Evolutionary conservation across 805 yeast species (phyloP), one percentile per base, ranked within the genome.

Genomic region (Priceomyces medius): DNA sequence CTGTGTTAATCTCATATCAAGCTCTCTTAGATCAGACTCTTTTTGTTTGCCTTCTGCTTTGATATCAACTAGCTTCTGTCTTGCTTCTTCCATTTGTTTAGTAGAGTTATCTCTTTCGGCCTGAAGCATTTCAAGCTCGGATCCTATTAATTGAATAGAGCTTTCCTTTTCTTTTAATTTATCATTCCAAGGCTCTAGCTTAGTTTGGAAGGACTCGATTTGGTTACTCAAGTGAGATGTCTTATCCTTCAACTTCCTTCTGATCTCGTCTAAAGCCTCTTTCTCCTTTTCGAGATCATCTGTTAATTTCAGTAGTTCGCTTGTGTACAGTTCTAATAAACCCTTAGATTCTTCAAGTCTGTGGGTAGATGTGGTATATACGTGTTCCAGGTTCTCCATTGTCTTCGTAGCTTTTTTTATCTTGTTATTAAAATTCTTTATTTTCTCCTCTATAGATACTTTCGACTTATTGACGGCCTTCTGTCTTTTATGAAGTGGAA

Each of bases 171-270:
- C 74, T 44, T 77, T 81, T 21, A 89, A 64, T 47, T 80, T 75
- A 20, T 76, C 82, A 44, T 79, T 80, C 90, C 95, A 88, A 0
- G 98, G 99, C 49, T 86, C 90, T 5, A 88, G 64, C 45, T 83
- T 72, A 6, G 70, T 73, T 56, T 87, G 90, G 29, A 81, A 63
- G 10, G 55, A 51, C 49, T 79, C 85, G 38, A 90, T 84, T 53
- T 85, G 76, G 7, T 72, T 74, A 1, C 90, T 78, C 41, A 84
- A 73, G 2, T 66, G 80, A 8, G 80, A 73, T 0, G 98, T 91
- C 56, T 88, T 87, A 35, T 79, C 83, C 7, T 88, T 80, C 35
- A 93, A 71, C 20, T 78, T 79, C 6, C 71, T 50, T 52, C 89
- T 79, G 9, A 90, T 80, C 19, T 73, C 73, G 40, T 81, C 85